These are phyloP conservation scores for Neonectria hederae DNA, from an alignment of 2,329 filamentous ascomycete genomes.

Conservation along the genomic window DNA sequence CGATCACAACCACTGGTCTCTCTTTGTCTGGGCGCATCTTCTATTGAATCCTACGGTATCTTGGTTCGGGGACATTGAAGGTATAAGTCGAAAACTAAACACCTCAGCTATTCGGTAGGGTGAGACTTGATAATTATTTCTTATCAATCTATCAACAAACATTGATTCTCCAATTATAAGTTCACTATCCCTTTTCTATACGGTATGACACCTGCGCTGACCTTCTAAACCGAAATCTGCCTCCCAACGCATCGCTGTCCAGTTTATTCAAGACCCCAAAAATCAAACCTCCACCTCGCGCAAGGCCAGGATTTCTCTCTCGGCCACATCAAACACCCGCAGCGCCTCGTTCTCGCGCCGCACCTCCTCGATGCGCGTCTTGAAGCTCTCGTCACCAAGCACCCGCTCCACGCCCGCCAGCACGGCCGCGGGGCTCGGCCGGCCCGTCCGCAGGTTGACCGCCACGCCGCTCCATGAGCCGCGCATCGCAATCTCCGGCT, in stretches of 20 bases:
- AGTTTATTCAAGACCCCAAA: not conserved
- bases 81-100: not conserved
- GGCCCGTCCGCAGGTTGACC: conserved; percentile 53
- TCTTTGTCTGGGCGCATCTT: not conserved
- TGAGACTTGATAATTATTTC: too few relatives aligned
- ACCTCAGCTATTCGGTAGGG: too few relatives aligned
- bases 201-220: not conserved
- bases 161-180: not conserved
- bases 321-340: conserved; percentile 35
- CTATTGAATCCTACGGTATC: too few relatives aligned
- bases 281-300: conserved; percentile 5
- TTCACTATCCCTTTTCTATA: not conserved
- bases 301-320: conserved; percentile 35
- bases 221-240: not conserved
- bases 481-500: conserved; percentile 53
- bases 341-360: conserved; percentile 47
- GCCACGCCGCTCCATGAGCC: conserved; percentile 56
- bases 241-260: not conserved
- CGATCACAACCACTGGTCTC: not conserved
- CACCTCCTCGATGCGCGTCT: conserved; percentile 44
- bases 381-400: conserved; percentile 43
- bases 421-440: conserved; percentile 43
- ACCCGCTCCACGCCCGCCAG: conserved; percentile 45
- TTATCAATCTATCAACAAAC: not conserved
- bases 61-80: not conserved